Conservation (phyloP, 495 filamentous ascomycete species). For the Tetracladium marchalianum region DNA sequence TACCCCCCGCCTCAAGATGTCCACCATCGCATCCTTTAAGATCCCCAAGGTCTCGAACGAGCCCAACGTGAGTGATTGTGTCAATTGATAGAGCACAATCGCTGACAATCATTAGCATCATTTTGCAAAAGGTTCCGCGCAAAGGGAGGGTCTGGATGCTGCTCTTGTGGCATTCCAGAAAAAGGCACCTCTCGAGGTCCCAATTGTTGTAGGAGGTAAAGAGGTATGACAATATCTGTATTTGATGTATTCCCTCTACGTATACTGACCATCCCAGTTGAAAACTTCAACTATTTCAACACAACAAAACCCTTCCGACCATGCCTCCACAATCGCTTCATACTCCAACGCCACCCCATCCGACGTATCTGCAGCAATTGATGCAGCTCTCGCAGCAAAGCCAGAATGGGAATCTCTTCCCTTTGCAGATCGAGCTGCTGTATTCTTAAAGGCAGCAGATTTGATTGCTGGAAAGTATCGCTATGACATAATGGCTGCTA, state of each 20-base stretch:
- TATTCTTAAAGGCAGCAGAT: slow-evolving; percentile 91
- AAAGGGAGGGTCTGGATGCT: slow-evolving; percentile 61
- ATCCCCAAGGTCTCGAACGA: slow-evolving; percentile 83
- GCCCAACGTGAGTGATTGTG: slow-evolving; percentile 62
- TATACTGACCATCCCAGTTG: slow-evolving; percentile 7
- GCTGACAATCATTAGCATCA: slow-evolving; percentile 51
- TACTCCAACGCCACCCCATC: slow-evolving; percentile 66
- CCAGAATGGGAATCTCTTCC: slow-evolving; percentile 69
- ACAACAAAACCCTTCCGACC: slow-evolving; percentile 69
- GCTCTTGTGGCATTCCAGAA: slow-evolving; percentile 54
- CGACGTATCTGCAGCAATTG: slow-evolving; percentile 67
- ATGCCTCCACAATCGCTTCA: slow-evolving; percentile 59
- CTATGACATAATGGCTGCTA: slow-evolving; percentile 86
- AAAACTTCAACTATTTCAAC: slow-evolving; percentile 36
- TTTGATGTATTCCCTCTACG: slow-evolving; percentile 6
- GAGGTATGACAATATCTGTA: slow-evolving; percentile 39
- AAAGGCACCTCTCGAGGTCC: slow-evolving; percentile 56
- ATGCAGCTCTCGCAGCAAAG: slow-evolving; percentile 72
- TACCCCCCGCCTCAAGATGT: slow-evolving; percentile 1
- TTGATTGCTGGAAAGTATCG: slow-evolving; percentile 82
- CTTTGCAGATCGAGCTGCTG: slow-evolving; percentile 81
- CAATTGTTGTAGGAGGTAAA: slow-evolving; percentile 69
- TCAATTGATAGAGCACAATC: not conserved
- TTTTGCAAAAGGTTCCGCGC: slow-evolving; percentile 71
- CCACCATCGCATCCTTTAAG: slow-evolving; percentile 51